Percentiles rank a stretch among this genome's conserved stretches.
phyloP scores from a whole-genome alignment of 257 asterid species.

The Paulownia fortunei region DNA sequence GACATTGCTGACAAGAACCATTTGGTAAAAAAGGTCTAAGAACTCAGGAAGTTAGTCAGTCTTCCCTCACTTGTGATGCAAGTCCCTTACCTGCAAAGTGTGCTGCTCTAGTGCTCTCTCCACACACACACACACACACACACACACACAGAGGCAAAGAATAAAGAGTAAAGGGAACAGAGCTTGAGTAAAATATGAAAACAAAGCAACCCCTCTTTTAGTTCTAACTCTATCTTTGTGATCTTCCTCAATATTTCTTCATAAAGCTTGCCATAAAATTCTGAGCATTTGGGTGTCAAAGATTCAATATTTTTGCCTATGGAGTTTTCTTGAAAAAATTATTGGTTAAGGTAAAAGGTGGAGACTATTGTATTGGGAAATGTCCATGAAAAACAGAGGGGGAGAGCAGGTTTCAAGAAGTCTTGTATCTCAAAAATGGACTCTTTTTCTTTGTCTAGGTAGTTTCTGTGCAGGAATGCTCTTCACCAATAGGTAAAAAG shows the following conservation, averaged over 20 bases:
- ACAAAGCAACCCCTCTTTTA: conserved; percentile 39
- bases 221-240: conserved; percentile 29
- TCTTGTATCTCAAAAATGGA: conserved; percentile 65
- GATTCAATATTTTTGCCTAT: too few relatives aligned
- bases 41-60: conserved; percentile 47
- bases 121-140: too few relatives aligned
- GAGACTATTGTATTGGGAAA: conserved; percentile 22
- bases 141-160: conserved; percentile 39
- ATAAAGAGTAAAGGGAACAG: conserved; percentile 52
- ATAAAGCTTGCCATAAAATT: conserved; percentile 25
- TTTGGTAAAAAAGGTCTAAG: conserved; percentile 55
- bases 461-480: conserved; percentile 80
- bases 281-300: too few relatives aligned
- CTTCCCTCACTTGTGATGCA: conserved; percentile 75
- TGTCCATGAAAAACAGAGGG: conserved; percentile 68
- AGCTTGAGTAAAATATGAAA: conserved; percentile 39
- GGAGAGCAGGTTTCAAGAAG: conserved; percentile 67
- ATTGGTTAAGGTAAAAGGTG: background rate
- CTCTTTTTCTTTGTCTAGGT: conserved; percentile 74
- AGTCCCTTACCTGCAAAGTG: conserved; percentile 96
- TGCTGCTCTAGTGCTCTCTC: conserved; percentile 42
- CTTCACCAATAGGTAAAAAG: conserved; percentile 78
- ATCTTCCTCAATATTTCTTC: conserved; percentile 32
- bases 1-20: conserved; percentile 52
- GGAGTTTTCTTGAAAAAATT: too few relatives aligned